Base-by-base conservation (phyloP, 352 stramenopile genomes). In the Thalassiosira mediterranea region DNA sequence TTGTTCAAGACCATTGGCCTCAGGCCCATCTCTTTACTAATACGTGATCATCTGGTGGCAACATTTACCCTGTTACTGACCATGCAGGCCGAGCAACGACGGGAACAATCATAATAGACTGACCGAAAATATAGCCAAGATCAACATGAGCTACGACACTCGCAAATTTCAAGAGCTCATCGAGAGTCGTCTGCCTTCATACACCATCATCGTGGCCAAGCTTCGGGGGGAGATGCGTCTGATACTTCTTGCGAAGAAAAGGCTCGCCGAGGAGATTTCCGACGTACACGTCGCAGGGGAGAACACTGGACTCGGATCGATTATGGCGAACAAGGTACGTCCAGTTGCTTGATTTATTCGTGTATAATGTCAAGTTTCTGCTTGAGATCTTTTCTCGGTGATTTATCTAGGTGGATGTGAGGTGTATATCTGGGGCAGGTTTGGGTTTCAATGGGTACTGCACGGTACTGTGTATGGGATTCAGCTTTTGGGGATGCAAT, bases 251-350 rank as follows among this genome's bases (percentile, higher is more conserved):
- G 76, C 42, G 19, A 47, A 58, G 46, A 78, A 67, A 8, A 28
- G 52, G 11, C 62, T 88, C 31, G 61, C 40, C 0, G 60, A 68
- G 5, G 58, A 81, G 31, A 74, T 81, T 28, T 48, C 62, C 0
- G 37, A 88, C 56, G 68, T 83, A 4, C 56, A 77, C 37, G 48
- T 81, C 13, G 38, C 32, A 19, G 83, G 62, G 0, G 69, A 88
- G 49, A 90, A 90, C 44, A 90, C 83, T 2, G 83, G 83, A 8
- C 62, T 85, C 23, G 79, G 65, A 25, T 67, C 49, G 1, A 58
- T 90, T 4, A 56, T 78, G 34, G 81, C 85, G 4, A 91, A 91
- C 44, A 91, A 91, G 67, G n/a, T n/a, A n/a, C n/a, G n/a, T n/a
- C n/a, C n/a, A n/a, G n/a, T n/a, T n/a, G n/a, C n/a, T n/a, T n/a